phyloP scores from a whole-genome alignment of 2,329 filamentous ascomycete genomes.

The Xylaria sp. region DNA sequence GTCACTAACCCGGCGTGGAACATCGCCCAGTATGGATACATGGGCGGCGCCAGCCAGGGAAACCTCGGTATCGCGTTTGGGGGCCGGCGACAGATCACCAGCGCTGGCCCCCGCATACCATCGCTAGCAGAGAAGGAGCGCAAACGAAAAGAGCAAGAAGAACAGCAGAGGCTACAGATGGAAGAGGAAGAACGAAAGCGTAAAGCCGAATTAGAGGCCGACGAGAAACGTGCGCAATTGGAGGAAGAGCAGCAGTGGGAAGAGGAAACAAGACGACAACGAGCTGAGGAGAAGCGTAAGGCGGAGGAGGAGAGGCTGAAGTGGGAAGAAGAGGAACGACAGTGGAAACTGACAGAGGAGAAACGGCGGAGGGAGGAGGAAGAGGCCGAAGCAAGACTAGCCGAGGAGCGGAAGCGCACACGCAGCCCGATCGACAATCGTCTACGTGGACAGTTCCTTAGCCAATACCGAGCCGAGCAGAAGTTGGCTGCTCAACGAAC shows the following conservation, averaged over 20 bases:
- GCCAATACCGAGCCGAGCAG: conserved; percentile 84
- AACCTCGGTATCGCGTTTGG: conserved; percentile 96
- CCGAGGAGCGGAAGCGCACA: conserved; percentile 72
- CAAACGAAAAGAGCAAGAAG: conserved; percentile 64
- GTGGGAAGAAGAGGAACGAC: conserved; percentile 81
- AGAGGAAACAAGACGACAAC: conserved; percentile 69
- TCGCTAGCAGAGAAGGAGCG: conserved; percentile 87
- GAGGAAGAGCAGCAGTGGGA: conserved; percentile 76
- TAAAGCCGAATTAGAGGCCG: conserved; percentile 61
- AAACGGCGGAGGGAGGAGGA: conserved; percentile 76
- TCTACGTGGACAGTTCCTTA: conserved; percentile 84
- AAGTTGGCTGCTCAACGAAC: conserved; percentile 54
- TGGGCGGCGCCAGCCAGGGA: conserved; percentile 95
- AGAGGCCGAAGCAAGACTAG: conserved; percentile 74
- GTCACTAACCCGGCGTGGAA: conserved; percentile 94
- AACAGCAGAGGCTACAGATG: conserved; percentile 65
- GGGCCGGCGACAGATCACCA: conserved; percentile 91
- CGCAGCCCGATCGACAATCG: conserved; percentile 72
- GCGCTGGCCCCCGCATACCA: conserved; percentile 80
- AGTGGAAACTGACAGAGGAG: conserved; percentile 82
- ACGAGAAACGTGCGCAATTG: conserved; percentile 70
- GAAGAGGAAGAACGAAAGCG: conserved; percentile 64
- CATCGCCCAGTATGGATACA: conserved; percentile 97
- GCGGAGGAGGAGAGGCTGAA: conserved; percentile 75
- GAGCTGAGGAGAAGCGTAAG: conserved; percentile 70